Base-by-base conservation (phyloP, 306 rosid genomes). In the Trifolium dubium region DNA sequence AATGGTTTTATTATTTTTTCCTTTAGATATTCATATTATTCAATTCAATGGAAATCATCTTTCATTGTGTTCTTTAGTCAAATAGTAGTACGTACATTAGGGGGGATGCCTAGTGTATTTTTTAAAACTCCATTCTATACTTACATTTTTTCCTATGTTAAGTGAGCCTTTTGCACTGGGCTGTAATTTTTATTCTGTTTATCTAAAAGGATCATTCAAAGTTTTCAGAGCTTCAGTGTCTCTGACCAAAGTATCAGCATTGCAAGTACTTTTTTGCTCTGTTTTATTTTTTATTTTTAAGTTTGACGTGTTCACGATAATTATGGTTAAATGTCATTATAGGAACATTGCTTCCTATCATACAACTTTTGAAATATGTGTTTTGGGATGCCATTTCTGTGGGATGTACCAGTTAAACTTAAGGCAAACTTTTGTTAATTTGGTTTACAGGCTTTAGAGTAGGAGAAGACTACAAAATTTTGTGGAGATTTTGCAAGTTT, bases 331-430 rank as follows among this genome's bases (percentile, higher is more conserved):
- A 6, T 67, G 37, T 77, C 56, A 53, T 62, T 73, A 17, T 28
- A 9, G 28, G 49, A 23, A 8, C 65, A 60, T 34, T 62, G 23
- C 62, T 64, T 64, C 44, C 9, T 30, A 40, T 39, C 51, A 32
- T 40, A 13, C 18, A 6, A 6, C 55, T 41, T 65, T 23, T 67
- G 61, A 30, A 35, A 12, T 72, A 32, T 72, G 30, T 59, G 12
- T 46, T 66, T 72, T 32, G 72, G 12, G 47, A 40, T 51, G 13
- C 32, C 63, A 66, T 73, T 31, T 72, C 40, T 65, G 37, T 30
- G 43, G 34, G 68, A 53, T 64, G 15, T 19, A 2, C 1, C 39
- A 35, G 5, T 53, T 18, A 53, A 71, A 18, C 54, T 43, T 13
- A 5, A 17, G 51, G 8, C 31, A 18, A 23, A 2, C 0, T 62